Conservation (phyloP, 2,329 filamentous ascomycete genomes). For the Fusarium brachygibbosum region DNA sequence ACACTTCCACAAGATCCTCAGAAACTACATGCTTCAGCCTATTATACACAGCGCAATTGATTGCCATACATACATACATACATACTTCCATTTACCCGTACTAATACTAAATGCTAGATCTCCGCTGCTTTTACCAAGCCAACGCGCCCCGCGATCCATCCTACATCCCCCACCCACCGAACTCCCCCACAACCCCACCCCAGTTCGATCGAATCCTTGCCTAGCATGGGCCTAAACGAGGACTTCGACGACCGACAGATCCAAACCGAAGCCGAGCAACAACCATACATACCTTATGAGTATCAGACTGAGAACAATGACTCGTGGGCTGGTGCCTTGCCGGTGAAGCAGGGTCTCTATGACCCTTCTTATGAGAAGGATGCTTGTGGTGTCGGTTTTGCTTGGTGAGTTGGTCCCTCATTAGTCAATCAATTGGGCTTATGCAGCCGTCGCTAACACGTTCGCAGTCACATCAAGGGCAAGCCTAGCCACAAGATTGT, state of each 20-base stretch:
- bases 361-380: slow-evolving; percentile 97
- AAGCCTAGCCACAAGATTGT: slow-evolving; percentile 98
- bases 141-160: too few relatives aligned
- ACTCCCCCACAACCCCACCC: slow-evolving; percentile 45
- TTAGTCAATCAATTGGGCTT: background rate
- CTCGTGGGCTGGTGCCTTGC: slow-evolving; percentile 94
- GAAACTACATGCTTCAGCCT: too few relatives aligned
- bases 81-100: too few relatives aligned
- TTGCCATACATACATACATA: too few relatives aligned
- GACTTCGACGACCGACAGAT: slow-evolving; percentile 78
- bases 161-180: too few relatives aligned
- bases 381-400: slow-evolving; percentile 99
- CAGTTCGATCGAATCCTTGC: slow-evolving; percentile 60
- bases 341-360: slow-evolving; percentile 98
- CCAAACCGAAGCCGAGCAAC: slow-evolving; percentile 70
- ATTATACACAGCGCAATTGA: too few relatives aligned
- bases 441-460: slow-evolving; percentile 38
- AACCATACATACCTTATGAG: slow-evolving; percentile 79
- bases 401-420: slow-evolving; percentile 79
- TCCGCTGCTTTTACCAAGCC: too few relatives aligned
- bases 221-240: slow-evolving; percentile 76
- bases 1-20: too few relatives aligned
- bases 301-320: slow-evolving; percentile 88
- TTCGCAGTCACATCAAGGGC: slow-evolving; percentile 91
- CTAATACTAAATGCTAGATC: too few relatives aligned